Conservation (phyloP, 108 stramenopile species). For the Conticribra weissflogii region DNA sequence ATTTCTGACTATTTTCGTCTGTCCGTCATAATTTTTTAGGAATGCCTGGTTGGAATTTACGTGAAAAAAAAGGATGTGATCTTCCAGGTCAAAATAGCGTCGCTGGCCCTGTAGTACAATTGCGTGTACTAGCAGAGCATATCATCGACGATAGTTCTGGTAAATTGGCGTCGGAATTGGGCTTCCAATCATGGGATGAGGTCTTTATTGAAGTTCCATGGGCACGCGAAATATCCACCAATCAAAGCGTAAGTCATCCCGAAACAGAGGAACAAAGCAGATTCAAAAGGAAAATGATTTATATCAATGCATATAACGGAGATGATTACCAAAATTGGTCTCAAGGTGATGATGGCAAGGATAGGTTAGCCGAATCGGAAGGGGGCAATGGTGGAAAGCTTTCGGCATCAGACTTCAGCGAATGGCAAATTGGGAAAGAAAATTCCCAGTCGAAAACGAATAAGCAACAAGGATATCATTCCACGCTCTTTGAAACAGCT, state of each 20-base stretch:
- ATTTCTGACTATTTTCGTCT: not conserved
- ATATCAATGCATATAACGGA: slow-evolving; percentile 46
- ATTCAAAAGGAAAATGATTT: slow-evolving; percentile 23
- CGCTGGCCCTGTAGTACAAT: slow-evolving; percentile 25
- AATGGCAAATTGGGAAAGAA: slow-evolving; percentile 33
- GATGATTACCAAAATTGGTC: slow-evolving; percentile 49
- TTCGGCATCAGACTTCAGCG: slow-evolving; percentile 31
- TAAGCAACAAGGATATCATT: not conserved
- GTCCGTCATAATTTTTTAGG: slow-evolving; percentile 10
- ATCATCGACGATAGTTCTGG: slow-evolving; percentile 32
- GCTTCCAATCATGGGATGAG: slow-evolving; percentile 33
- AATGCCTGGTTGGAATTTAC: slow-evolving; percentile 45
- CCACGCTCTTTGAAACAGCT: slow-evolving; percentile 27
- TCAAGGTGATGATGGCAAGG: slow-evolving; percentile 18
- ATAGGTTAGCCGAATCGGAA: slow-evolving; percentile 3
- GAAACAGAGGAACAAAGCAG: not conserved
- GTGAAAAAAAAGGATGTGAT: slow-evolving; percentile 39
- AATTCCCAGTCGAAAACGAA: not conserved
- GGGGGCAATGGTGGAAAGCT: not conserved
- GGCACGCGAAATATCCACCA: slow-evolving; percentile 11
- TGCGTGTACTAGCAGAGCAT: slow-evolving; percentile 22
- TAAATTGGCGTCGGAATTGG: slow-evolving; percentile 20
- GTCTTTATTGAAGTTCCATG: slow-evolving; percentile 43
- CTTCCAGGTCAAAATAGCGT: slow-evolving; percentile 19
- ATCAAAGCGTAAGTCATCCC: not conserved